These are phyloP conservation scores for Xylaria sp. DNA, from an alignment of 2,329 filamentous ascomycete species.

Conservation along the genomic window DNA sequence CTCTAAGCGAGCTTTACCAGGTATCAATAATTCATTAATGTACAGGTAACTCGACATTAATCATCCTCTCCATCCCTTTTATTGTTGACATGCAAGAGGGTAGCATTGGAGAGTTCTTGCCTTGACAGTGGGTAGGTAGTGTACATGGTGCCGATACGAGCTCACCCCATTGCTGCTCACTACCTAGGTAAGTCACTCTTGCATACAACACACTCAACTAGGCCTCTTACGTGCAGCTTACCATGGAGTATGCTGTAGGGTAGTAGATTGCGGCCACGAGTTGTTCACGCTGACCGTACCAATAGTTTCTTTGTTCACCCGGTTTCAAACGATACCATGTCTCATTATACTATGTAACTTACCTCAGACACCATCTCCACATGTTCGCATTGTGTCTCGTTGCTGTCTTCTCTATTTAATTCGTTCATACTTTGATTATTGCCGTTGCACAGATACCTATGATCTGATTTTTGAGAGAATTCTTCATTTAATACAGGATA, in stretches of 20 bases:
- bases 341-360: slow-evolving; percentile 4
- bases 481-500: not conserved
- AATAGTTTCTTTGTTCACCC: no score
- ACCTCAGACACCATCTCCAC: slow-evolving; percentile 12
- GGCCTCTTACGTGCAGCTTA: slow-evolving; percentile 19
- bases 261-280: slow-evolving; percentile 15
- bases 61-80: slow-evolving; percentile 6
- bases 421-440: not conserved
- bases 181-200: slow-evolving; percentile 9
- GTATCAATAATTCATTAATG: not conserved
- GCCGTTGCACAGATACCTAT: not conserved
- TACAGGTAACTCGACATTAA: not conserved
- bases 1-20: not conserved
- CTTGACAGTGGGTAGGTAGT: not conserved
- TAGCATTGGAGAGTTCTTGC: slow-evolving; percentile 25
- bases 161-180: slow-evolving; percentile 22
- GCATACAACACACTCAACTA: slow-evolving; percentile 20
- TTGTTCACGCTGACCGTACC: slow-evolving; percentile 26
- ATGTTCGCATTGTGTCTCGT: not conserved
- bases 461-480: not conserved
- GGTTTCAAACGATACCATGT: slow-evolving; percentile 4
- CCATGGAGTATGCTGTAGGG: not conserved
- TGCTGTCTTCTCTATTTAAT: not conserved
- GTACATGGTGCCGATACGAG: slow-evolving; percentile 32
- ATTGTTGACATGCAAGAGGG: slow-evolving; percentile 17